Evolutionary conservation across 2,329 filamentous ascomycete species (phyloP), one percentile per base, ranked within the genome.

Genomic region (Phyllosticta paracitricarpa): DNA sequence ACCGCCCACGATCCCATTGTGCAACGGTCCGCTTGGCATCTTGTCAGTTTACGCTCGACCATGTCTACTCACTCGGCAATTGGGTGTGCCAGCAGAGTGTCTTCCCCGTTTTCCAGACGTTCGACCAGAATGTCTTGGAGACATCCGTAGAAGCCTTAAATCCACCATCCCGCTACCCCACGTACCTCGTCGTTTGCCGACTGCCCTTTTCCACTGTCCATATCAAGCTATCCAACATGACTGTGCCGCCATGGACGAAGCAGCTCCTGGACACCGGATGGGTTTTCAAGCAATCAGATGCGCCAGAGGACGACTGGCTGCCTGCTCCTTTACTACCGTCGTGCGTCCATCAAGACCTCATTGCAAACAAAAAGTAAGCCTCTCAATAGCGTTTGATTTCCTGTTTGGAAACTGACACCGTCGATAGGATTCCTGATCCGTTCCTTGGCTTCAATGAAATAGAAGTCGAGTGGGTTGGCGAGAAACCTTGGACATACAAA

Each of bases 361-460:
- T 80, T 40, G 74, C 75, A 61, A 71, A 79, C 67, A 71, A 73
- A 59, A 76, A 75, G 78, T 79, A 70, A 63, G 73, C 55, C 35
- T 48, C 2, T 33, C n/a, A 12, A 57, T 58, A 52, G 48, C 9
- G 9, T n/a, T 40, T 10, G 22, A 48, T 57, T 48, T n/a, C 6
- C 40, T n/a, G 5, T 48, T 48, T 17, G 19, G 2, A 48, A 17
- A n/a, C 40, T 48, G 40, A 48, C 33, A 14, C 40, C 17, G n/a
- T 48, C 7, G 14, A n/a, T 65, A 80, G 78, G 62, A 80, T 80
- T 51, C 75, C 75, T 12, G 78, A 81, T 66, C 78, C 79, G 0
- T 80, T 79, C 65, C 68, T 79, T 4, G 79, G 75, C 51, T 79
- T 78, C 72, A 81, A 80, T 64, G 79, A 80, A 67, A 70, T 78